These are phyloP conservation scores for Vitis rupestris DNA, from an alignment of 164 flowering plant species.

Conservation along the genomic window DNA sequence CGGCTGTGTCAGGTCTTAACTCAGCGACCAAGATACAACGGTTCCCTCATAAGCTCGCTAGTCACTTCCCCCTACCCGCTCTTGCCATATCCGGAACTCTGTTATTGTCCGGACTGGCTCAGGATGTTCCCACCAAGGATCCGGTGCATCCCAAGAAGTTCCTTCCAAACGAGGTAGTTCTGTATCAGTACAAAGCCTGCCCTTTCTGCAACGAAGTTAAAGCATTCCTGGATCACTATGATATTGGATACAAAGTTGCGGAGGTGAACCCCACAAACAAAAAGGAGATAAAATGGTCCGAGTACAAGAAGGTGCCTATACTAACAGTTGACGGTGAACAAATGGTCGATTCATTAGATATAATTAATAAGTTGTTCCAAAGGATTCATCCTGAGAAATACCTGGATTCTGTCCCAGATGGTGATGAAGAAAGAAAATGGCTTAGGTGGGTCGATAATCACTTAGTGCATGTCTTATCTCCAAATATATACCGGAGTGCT, in stretches of 20 bases:
- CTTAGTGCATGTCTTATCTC: constrained; percentile 67
- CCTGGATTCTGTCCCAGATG: neutral
- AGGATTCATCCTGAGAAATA: constrained; percentile 40
- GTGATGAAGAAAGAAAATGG: constrained; percentile 71
- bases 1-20: no score
- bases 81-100: constrained; percentile 41
- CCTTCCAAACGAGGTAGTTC: constrained; percentile 69
- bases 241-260: constrained; percentile 82
- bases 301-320: constrained; percentile 94
- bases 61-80: constrained; percentile 11
- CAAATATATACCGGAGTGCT: constrained; percentile 55
- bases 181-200: constrained; percentile 98
- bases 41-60: constrained; percentile 11
- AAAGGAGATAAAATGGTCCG: constrained; percentile 95
- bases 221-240: constrained; percentile 87
- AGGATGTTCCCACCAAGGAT: constrained; percentile 57
- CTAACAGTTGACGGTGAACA: constrained; percentile 78
- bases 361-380: constrained; percentile 52
- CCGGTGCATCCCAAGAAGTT: constrained; percentile 29
- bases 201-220: constrained; percentile 97
- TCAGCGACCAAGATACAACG: no score
- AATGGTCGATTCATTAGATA: constrained; percentile 86
- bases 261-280: constrained; percentile 96
- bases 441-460: constrained; percentile 82
- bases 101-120: constrained; percentile 41